Conservation (phyloP, 2,329 filamentous ascomycete genomes). For the Cercospora sojina region DNA sequence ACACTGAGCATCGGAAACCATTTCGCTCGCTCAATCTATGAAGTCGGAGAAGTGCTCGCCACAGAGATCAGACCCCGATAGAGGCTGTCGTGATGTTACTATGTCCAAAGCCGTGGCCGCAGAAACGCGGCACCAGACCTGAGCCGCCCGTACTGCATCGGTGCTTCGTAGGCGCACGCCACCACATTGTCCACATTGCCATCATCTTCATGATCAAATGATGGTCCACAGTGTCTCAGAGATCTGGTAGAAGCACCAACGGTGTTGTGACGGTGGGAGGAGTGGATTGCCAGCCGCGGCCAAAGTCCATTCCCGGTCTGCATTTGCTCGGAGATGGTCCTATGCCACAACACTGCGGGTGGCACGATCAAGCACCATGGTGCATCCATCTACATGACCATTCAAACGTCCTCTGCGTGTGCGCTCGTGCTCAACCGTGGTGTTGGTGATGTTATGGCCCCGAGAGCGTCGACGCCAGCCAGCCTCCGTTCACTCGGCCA, state of each 20-base stretch:
- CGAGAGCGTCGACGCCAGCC: neutral
- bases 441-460: neutral
- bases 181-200: neutral
- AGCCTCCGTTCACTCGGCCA: neutral
- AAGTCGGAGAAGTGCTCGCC: neutral
- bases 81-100: neutral
- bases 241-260: neutral
- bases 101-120: neutral
- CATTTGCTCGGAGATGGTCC: neutral
- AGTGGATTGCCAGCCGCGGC: neutral
- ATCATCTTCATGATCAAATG: neutral
- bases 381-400: neutral
- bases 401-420: neutral
- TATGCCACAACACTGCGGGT: neutral
- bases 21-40: neutral
- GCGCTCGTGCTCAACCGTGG: neutral
- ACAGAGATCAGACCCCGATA: neutral
- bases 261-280: neutral
- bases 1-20: neutral
- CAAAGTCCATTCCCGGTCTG: neutral
- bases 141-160: neutral
- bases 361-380: neutral
- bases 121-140: neutral
- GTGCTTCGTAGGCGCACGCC: neutral
- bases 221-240: neutral